Percentiles rank a stretch among this genome's conserved stretches.
These are phyloP conservation scores for Plenodomus lindquistii DNA, from an alignment of 2,329 filamentous ascomycete species.

Conservation along the genomic window DNA sequence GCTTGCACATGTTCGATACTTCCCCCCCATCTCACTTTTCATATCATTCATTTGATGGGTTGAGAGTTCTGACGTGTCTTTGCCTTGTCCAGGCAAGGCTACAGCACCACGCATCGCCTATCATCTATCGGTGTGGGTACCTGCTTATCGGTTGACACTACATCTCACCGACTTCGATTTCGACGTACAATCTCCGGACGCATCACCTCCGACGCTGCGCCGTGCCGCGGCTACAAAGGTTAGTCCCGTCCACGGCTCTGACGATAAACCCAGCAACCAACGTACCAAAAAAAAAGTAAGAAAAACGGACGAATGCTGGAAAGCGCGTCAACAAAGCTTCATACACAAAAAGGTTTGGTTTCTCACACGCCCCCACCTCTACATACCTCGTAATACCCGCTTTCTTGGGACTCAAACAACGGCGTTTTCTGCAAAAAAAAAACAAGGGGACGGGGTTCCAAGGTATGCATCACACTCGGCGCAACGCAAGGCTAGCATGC, in stretches of 20 bases:
- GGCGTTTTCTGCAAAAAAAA: not conserved
- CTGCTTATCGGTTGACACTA: constrained; percentile 13
- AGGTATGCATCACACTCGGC: not conserved
- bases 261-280: constrained; percentile 30
- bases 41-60: constrained; percentile 13
- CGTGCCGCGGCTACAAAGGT: constrained; percentile 8
- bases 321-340: too few relatives aligned
- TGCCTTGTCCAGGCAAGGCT: constrained; percentile 29
- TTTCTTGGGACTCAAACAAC: not conserved
- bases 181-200: constrained; percentile 2
- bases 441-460: too few relatives aligned
- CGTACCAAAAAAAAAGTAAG: too few relatives aligned
- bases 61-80: constrained; percentile 30
- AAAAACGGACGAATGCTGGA: too few relatives aligned
- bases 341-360: too few relatives aligned
- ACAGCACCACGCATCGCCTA: constrained; percentile 15
- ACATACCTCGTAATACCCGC: not conserved
- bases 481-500: constrained; percentile 9
- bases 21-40: constrained; percentile 5
- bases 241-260: constrained; percentile 17
- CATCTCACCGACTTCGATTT: not conserved
- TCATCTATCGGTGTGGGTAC: constrained; percentile 11
- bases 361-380: too few relatives aligned
- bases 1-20: constrained; percentile 35
- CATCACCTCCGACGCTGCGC: constrained; percentile 6